phyloP scores from a whole-genome alignment of 169 alveolate species.

The Plasmodium chabaudi region DNA sequence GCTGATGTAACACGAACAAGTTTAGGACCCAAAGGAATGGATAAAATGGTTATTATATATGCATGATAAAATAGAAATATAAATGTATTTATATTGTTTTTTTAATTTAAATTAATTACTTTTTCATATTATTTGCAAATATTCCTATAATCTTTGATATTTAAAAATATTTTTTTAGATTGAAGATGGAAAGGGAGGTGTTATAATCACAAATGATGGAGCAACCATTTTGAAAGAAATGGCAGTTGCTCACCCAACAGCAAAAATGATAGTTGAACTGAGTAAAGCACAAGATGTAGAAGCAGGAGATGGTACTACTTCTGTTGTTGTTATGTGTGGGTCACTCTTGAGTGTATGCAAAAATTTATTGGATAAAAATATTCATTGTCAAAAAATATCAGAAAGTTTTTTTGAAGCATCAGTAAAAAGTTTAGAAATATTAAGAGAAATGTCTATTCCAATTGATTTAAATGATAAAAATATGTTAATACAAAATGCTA shows the following conservation, averaged over 20 bases:
- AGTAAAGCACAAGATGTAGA: slow-evolving; percentile 99
- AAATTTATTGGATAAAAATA: slow-evolving; percentile 94
- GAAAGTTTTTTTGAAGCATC: slow-evolving; percentile 95
- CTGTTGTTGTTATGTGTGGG: slow-evolving; percentile 99
- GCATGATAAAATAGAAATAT: background rate
- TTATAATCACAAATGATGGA: slow-evolving; percentile 99
- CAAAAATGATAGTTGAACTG: slow-evolving; percentile 98
- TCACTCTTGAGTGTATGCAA: slow-evolving; percentile 97
- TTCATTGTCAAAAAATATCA: slow-evolving; percentile 98
- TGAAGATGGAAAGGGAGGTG: slow-evolving; percentile 97
- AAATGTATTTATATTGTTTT: background rate
- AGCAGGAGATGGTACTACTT: slow-evolving; percentile 99
- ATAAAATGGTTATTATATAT: slow-evolving; percentile 93
- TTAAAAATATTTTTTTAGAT: slow-evolving; percentile 70
- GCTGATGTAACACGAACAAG: slow-evolving; percentile 98
- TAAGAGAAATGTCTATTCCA: slow-evolving; percentile 93
- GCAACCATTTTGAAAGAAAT: slow-evolving; percentile 98
- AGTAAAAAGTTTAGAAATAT: slow-evolving; percentile 89
- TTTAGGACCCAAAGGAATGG: slow-evolving; percentile 99
- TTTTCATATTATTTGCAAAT: background rate
- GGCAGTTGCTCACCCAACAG: slow-evolving; percentile 98
- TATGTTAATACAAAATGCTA: slow-evolving; percentile 94
- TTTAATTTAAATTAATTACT: background rate
- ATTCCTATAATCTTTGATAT: too few relatives aligned
- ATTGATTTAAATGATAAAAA: slow-evolving; percentile 96